Percentiles rank a stretch among this genome's conserved stretches.
Evolutionary conservation across 306 rosid species (phyloP).

Genomic region (Glycine latifolia): DNA sequence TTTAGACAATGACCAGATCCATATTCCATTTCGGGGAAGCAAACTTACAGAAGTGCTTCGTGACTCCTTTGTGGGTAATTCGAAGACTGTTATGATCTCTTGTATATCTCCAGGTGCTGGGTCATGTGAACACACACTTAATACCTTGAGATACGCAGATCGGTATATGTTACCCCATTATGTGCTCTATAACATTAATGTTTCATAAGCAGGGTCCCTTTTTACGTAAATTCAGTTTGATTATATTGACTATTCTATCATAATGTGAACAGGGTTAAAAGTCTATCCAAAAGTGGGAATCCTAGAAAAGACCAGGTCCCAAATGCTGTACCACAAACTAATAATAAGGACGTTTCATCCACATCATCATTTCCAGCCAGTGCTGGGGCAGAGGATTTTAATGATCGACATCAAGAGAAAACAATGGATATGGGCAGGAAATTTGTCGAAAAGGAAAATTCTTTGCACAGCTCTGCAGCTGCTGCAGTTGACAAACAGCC

Average conservation of each 20-base stretch:
- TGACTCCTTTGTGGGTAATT: conserved; percentile 97
- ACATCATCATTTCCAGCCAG: conserved; percentile 58
- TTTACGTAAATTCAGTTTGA: conserved; percentile 24
- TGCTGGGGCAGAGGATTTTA: conserved; percentile 64
- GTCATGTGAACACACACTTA: conserved; percentile 96
- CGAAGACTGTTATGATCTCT: conserved; percentile 97
- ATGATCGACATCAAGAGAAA: conserved; percentile 80
- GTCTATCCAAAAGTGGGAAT: conserved; percentile 94
- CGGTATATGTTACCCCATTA: conserved; percentile 58
- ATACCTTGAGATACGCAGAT: conserved; percentile 97
- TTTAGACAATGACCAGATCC: conserved; percentile 96
- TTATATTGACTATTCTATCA: conserved; percentile 42
- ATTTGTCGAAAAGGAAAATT: conserved; percentile 70
- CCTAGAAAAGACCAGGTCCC: conserved; percentile 78
- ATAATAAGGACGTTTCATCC: conserved; percentile 71
- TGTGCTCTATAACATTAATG: conserved; percentile 35
- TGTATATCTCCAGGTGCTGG: conserved; percentile 99
- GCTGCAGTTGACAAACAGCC: conserved; percentile 68
- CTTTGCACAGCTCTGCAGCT: conserved; percentile 56
- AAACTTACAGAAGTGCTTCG: conserved; percentile 99
- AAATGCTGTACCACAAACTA: conserved; percentile 59
- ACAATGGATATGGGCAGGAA: conserved; percentile 68
- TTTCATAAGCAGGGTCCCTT: conserved; percentile 6
- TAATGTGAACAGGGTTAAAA: conserved; percentile 80
- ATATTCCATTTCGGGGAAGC: conserved; percentile 98